Evolutionary conservation across 768 basidiomycete species (phyloP).

Genomic region (Grammothele lineata): DNA sequence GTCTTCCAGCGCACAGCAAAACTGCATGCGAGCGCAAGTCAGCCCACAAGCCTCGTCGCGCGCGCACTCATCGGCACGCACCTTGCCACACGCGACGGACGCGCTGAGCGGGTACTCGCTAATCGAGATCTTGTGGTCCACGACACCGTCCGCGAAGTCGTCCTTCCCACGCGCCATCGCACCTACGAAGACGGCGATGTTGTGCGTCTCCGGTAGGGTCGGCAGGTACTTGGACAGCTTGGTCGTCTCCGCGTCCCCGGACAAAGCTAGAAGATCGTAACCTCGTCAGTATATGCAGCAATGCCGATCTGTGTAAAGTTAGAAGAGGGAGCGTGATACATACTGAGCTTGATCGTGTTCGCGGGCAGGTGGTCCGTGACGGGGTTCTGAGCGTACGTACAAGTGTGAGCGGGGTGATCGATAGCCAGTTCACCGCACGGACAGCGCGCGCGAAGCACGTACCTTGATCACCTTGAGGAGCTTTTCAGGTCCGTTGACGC

Average conservation of each 20-base stretch:
- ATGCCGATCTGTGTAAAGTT: too few species aligned
- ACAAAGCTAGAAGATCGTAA: conserved; percentile 57
- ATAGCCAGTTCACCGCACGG: background rate
- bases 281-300: background rate
- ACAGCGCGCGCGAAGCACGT: conserved; percentile 16
- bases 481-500: conserved; percentile 96
- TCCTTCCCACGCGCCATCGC: conserved; percentile 97
- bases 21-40: conserved; percentile 42
- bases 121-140: conserved; percentile 96
- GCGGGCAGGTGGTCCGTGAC: conserved; percentile 90
- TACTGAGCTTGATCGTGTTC: conserved; percentile 94
- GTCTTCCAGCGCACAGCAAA: conserved; percentile 90
- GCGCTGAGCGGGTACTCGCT: conserved; percentile 92
- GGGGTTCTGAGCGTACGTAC: conserved; percentile 70
- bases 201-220: conserved; percentile 82
- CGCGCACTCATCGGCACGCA: conserved; percentile 45
- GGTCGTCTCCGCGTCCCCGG: conserved; percentile 82
- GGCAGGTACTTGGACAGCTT: conserved; percentile 81
- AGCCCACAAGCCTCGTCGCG: too few species aligned
- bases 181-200: conserved; percentile 92
- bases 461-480: conserved; percentile 96
- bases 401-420: background rate
- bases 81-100: conserved; percentile 95
- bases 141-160: conserved; percentile 92
- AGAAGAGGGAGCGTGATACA: conserved; percentile 28